These are phyloP conservation scores for Drechslera avenae DNA, from an alignment of 2,329 filamentous ascomycete genomes.

Conservation along the genomic window DNA sequence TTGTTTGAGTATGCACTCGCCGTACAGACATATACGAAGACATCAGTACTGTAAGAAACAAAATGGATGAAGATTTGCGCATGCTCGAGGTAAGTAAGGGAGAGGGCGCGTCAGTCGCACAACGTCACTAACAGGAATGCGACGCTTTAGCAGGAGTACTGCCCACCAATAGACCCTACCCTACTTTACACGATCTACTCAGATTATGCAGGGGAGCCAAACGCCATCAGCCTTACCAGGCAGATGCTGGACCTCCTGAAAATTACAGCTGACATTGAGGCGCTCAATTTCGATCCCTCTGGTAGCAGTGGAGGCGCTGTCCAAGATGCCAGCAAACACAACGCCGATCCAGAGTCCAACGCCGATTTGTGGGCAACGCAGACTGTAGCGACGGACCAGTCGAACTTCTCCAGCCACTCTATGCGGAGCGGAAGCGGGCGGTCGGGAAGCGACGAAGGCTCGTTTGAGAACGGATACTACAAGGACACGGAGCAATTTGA, in stretches of 20 bases:
- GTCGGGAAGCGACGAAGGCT: conserved; percentile 31
- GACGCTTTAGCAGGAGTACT: conserved; percentile 67
- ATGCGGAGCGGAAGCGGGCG: conserved; percentile 35
- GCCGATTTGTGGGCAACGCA: conserved; percentile 47
- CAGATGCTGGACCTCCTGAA: conserved; percentile 69
- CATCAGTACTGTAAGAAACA: conserved; percentile 34
- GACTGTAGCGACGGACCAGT: conserved; percentile 57
- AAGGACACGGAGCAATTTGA: conserved; percentile 53
- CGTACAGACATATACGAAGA: conserved; percentile 21
- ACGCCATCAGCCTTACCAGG: conserved; percentile 59
- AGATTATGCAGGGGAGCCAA: conserved; percentile 70
- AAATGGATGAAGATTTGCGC: conserved; percentile 45
- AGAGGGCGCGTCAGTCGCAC: conserved; percentile 6
- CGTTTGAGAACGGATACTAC: conserved; percentile 36
- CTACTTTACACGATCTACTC: conserved; percentile 75
- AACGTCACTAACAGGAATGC: conserved; percentile 16
- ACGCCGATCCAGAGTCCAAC: conserved; percentile 41
- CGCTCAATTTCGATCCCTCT: conserved; percentile 79
- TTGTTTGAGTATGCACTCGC: conserved; percentile 36
- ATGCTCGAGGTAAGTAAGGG: conserved; percentile 38
- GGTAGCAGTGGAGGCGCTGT: conserved; percentile 62
- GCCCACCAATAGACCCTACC: conserved; percentile 75
- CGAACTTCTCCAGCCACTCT: conserved; percentile 56
- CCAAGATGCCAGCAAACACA: conserved; percentile 23
- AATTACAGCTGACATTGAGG: conserved; percentile 66